These are phyloP conservation scores for Chalciporus sp. DNA, from an alignment of 1,284 basidiomycete genomes.

Conservation along the genomic window DNA sequence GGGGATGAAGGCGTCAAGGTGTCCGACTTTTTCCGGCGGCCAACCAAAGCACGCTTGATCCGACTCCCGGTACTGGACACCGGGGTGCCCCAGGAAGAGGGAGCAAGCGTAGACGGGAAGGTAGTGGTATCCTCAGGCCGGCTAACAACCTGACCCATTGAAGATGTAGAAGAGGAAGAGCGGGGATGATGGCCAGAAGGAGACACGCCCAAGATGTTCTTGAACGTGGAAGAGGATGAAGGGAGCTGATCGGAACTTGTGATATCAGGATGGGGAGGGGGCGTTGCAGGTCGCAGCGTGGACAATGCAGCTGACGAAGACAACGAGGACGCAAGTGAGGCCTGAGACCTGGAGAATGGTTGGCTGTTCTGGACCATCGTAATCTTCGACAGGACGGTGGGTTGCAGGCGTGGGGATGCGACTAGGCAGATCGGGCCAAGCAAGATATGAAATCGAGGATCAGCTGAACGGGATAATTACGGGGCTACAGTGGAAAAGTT, in stretches of 20 bases:
- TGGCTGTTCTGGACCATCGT: slow-evolving; percentile 38
- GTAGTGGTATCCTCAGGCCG: slow-evolving; percentile 31
- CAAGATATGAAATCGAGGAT: slow-evolving; percentile 33
- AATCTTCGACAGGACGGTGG: slow-evolving; percentile 32
- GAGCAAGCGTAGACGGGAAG: slow-evolving; percentile 33
- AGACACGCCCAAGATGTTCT: slow-evolving; percentile 38
- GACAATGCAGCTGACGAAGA: slow-evolving; percentile 43
- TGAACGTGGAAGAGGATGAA: slow-evolving; percentile 38
- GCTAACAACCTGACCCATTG: slow-evolving; percentile 46
- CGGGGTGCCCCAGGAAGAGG: slow-evolving; percentile 26
- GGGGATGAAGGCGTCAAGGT: slow-evolving; percentile 36
- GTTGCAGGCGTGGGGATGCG: slow-evolving; percentile 26
- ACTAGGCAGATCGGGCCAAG: slow-evolving; percentile 25
- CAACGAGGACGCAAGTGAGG: slow-evolving; percentile 47
- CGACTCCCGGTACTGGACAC: slow-evolving; percentile 45
- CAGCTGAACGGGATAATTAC: slow-evolving; percentile 33
- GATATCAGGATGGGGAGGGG: slow-evolving; percentile 44
- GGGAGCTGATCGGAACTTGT: slow-evolving; percentile 44
- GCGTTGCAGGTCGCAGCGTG: slow-evolving; percentile 41
- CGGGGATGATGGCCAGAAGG: slow-evolving; percentile 39
- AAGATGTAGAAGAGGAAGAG: slow-evolving; percentile 35
- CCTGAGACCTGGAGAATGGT: slow-evolving; percentile 40
- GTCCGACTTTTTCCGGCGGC: slow-evolving; percentile 66
- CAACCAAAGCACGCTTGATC: slow-evolving; percentile 64
- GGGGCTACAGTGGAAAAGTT: slow-evolving; percentile 28